A percentile compares a stretch with the other conserved stretches of the same genome.
Evolutionary conservation across 371 early-diverging fungal genomes (phyloP).

Genomic region (Circinella minor): DNA sequence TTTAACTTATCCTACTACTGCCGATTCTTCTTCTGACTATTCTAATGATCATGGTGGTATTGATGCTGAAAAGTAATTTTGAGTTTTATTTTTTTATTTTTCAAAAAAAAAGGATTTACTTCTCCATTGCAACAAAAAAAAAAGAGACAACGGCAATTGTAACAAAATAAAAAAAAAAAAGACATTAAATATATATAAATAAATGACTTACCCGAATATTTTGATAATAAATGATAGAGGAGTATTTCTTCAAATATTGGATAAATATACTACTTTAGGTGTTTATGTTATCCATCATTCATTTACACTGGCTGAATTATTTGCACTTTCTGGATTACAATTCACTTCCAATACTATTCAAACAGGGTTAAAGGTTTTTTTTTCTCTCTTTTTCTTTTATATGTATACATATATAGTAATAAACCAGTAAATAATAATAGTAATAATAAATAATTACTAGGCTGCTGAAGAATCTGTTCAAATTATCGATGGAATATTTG

Average conservation of each 20-base stretch:
- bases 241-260: constrained; percentile 65
- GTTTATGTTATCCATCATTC: constrained; percentile 73
- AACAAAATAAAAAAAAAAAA: too few relatives aligned
- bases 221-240: constrained; percentile 25
- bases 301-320: constrained; percentile 81
- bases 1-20: constrained; percentile 26
- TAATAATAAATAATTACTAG: constrained; percentile 28
- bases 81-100: constrained; percentile 3
- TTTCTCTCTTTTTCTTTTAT: constrained; percentile 3
- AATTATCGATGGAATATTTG: constrained; percentile 91
- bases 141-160: too few relatives aligned
- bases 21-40: neutral
- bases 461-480: constrained; percentile 89
- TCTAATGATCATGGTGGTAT: constrained; percentile 11
- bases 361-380: constrained; percentile 67
- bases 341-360: constrained; percentile 74
- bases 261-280: constrained; percentile 72
- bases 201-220: too few relatives aligned
- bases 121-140: too few relatives aligned
- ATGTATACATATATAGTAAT: too few relatives aligned
- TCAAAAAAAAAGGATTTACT: too few relatives aligned
- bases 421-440: too few relatives aligned
- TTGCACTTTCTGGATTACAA: constrained; percentile 80
- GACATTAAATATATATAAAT: too few relatives aligned
- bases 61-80: constrained; percentile 24